These are phyloP conservation scores for Cocos nucifera DNA, from an alignment of 176 grass and related monocot species.

Conservation along the genomic window DNA sequence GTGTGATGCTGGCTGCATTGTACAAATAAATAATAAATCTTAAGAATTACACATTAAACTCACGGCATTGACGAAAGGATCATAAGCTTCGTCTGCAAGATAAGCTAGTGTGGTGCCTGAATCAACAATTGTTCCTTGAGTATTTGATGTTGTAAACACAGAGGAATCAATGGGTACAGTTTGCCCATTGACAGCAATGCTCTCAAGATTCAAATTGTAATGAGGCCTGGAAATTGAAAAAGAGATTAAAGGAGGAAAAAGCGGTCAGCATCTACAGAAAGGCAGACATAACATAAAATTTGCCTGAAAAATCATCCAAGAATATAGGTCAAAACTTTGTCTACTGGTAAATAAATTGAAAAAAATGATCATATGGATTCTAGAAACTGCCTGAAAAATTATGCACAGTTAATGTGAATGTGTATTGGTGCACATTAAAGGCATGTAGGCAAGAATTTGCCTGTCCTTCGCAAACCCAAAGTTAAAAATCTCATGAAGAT, in stretches of 20 bases:
- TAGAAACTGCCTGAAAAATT: no score
- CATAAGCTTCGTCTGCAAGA: conserved; percentile 78
- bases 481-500: no score
- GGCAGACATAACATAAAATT: no score
- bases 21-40: conserved; percentile 1
- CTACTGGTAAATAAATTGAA: no score
- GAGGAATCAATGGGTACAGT: conserved; percentile 66
- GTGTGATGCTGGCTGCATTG: no score
- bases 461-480: no score
- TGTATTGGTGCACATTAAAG: no score
- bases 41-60: conserved; percentile 8
- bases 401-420: no score
- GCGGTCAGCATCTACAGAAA: background rate
- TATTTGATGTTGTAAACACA: conserved; percentile 75
- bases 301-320: no score
- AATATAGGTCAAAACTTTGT: no score
- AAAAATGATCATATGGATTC: no score
- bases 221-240: conserved; percentile 46
- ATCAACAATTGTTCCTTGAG: conserved; percentile 94
- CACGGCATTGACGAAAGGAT: conserved; percentile 91
- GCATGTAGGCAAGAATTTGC: no score
- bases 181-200: conserved; percentile 87
- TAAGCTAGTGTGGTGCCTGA: conserved; percentile 97
- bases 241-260: conserved; percentile 2
- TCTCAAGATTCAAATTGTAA: conserved; percentile 92